phyloP scores from a whole-genome alignment of 352 stramenopile species.

The Globisporangium cystogenes region DNA sequence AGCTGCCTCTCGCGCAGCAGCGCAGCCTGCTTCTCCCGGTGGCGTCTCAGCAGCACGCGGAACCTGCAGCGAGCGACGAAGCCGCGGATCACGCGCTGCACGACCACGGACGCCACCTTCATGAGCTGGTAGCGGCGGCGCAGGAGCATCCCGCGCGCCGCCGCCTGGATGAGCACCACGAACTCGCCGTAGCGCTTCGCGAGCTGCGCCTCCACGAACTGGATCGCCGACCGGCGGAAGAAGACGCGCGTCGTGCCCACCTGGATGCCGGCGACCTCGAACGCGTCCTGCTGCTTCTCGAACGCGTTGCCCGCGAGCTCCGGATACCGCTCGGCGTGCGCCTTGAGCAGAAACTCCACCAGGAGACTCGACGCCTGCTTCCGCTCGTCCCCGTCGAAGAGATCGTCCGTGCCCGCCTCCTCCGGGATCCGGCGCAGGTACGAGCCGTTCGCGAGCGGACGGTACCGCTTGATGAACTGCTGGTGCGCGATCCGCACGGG shows the following conservation, averaged over 20 bases:
- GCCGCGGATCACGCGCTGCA: conserved; percentile 63
- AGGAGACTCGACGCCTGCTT: conserved; percentile 51
- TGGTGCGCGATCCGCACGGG: conserved; percentile 94
- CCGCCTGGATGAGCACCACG: conserved; percentile 77
- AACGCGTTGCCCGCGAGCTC: conserved; percentile 31
- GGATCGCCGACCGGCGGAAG: conserved; percentile 78
- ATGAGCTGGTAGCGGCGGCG: conserved; percentile 44
- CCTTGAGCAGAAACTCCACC: conserved; percentile 61
- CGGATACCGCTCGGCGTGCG: conserved; percentile 63
- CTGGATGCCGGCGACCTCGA: conserved; percentile 60
- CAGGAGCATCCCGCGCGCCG: conserved; percentile 52
- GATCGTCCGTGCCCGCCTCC: conserved; percentile 33
- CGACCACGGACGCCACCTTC: conserved; percentile 29
- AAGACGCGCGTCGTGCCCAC: conserved; percentile 79
- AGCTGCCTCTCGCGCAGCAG: conserved; percentile 32
- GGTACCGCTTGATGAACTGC: conserved; percentile 90
- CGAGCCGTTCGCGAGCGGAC: conserved; percentile 60
- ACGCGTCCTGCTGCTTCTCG: conserved; percentile 31
- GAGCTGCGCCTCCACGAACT: conserved; percentile 82
- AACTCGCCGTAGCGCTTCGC: conserved; percentile 85
- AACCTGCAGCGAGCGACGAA: conserved; percentile 58
- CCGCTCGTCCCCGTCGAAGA: conserved; percentile 46
- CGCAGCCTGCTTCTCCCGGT: conserved; percentile 38
- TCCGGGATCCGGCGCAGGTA: conserved; percentile 66
- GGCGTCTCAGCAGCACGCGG: conserved; percentile 37